Percentiles rank a stretch among this genome's conserved stretches.
These are phyloP conservation scores for Chaetomium tenue DNA, from an alignment of 495 filamentous ascomycete genomes.

Conservation along the genomic window DNA sequence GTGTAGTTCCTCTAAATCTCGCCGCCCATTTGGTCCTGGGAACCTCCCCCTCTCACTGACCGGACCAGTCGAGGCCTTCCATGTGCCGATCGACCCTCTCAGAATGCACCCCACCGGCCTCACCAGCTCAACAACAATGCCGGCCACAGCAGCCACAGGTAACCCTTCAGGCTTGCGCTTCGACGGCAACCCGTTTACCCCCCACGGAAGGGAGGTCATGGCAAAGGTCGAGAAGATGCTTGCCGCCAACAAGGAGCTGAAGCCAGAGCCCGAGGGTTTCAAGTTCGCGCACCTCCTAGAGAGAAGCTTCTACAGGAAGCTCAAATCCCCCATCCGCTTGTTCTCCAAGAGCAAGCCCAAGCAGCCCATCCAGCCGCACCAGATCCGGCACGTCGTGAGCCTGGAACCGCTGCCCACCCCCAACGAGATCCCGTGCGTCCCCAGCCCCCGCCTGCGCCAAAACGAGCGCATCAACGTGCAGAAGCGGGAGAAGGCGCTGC, in stretches of 20 bases:
- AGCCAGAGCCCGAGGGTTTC: neutral
- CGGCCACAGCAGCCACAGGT: neutral
- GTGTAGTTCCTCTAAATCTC: neutral
- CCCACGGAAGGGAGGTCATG: constrained; percentile 20
- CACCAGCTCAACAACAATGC: constrained; percentile 20
- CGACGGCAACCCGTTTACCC: neutral
- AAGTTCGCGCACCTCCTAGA: neutral
- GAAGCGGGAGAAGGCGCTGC: constrained; percentile 23
- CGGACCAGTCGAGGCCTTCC: constrained; percentile 7
- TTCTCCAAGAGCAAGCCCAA: neutral
- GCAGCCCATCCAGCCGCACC: neutral
- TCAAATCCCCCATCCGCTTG: constrained; percentile 7
- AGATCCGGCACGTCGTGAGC: constrained; percentile 3
- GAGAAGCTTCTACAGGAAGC: constrained; percentile 13
- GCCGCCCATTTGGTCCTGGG: neutral
- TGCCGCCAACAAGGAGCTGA: constrained; percentile 24
- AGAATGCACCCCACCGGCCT: constrained; percentile 22
- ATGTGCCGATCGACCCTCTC: constrained; percentile 23
- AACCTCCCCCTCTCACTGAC: constrained; percentile 18
- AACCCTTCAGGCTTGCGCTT: neutral
- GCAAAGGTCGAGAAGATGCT: constrained; percentile 36
- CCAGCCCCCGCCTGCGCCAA: neutral
- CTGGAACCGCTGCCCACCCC: neutral
- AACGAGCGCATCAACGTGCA: constrained; percentile 27
- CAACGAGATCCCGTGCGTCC: neutral